A percentile compares a stretch with the other conserved stretches of the same genome.
These are phyloP conservation scores for Berberis vulgaris DNA, from an alignment of 164 flowering plant genomes.

Conservation along the genomic window DNA sequence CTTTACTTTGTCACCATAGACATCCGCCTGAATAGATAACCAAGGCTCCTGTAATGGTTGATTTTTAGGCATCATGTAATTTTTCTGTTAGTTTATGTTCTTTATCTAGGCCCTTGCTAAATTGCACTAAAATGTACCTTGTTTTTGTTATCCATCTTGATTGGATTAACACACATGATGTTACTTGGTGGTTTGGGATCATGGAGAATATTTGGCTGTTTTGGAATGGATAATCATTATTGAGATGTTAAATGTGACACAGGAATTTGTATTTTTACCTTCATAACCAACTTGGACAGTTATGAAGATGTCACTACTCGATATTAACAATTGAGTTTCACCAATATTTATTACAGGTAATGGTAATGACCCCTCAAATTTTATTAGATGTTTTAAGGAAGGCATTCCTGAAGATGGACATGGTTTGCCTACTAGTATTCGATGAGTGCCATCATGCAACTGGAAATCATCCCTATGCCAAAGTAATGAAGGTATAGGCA, in stretches of 20 bases:
- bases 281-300: background rate
- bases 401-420: slow-evolving; percentile 48
- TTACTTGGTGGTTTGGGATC: background rate
- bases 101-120: too few species aligned
- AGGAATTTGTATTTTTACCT: background rate
- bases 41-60: too few species aligned
- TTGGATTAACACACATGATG: too few species aligned
- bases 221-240: background rate
- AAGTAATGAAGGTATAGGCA: slow-evolving; percentile 70
- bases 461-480: slow-evolving; percentile 78
- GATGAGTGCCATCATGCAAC: slow-evolving; percentile 84
- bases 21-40: too few species aligned
- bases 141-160: too few species aligned
- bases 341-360: slow-evolving; percentile 33
- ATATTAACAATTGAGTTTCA: background rate
- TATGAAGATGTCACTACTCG: background rate
- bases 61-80: too few species aligned
- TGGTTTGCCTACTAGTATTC: slow-evolving; percentile 48
- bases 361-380: slow-evolving; percentile 91
- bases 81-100: too few species aligned
- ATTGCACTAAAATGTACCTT: too few species aligned
- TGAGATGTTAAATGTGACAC: too few species aligned
- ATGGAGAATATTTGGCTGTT: background rate
- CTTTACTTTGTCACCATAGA: too few species aligned
- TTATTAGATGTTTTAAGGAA: slow-evolving; percentile 75